Evolutionary conservation across 1,284 basidiomycete species (phyloP).

Genomic region (Rhizoctonia solani): DNA sequence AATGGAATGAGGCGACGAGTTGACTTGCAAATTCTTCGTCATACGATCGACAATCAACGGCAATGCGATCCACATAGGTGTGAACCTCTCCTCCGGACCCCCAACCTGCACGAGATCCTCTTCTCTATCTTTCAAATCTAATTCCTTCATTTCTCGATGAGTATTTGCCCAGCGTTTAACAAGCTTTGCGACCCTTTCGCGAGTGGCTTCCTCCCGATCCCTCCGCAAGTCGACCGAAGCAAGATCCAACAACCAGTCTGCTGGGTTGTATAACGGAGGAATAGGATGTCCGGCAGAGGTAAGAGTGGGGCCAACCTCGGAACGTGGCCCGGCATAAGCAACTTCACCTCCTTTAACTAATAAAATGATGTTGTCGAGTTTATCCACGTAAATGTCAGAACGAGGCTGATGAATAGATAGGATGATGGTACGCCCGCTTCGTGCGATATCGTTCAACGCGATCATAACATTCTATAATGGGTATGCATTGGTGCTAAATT

Average conservation of each 20-base stretch:
- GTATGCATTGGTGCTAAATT: neutral
- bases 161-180: constrained; percentile 37
- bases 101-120: neutral
- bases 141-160: constrained; percentile 19
- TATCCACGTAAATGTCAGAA: constrained; percentile 50
- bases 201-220: constrained; percentile 35
- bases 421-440: constrained; percentile 56
- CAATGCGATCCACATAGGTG: constrained; percentile 46
- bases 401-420: constrained; percentile 59
- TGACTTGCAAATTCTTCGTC: constrained; percentile 46
- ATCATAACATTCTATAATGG: constrained; percentile 45
- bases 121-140: neutral
- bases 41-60: constrained; percentile 48
- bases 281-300: constrained; percentile 46
- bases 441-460: constrained; percentile 53
- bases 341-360: constrained; percentile 55
- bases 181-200: constrained; percentile 37
- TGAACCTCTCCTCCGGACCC: constrained; percentile 40
- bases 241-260: constrained; percentile 49
- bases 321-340: constrained; percentile 46
- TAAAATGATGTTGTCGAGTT: constrained; percentile 53
- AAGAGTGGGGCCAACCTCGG: constrained; percentile 45
- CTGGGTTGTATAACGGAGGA: constrained; percentile 48
- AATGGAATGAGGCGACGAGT: neutral
- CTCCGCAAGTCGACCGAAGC: constrained; percentile 46